These are phyloP conservation scores for Bocquillonia castaneifolia DNA, from an alignment of 441 rosid species.

Conservation along the genomic window DNA sequence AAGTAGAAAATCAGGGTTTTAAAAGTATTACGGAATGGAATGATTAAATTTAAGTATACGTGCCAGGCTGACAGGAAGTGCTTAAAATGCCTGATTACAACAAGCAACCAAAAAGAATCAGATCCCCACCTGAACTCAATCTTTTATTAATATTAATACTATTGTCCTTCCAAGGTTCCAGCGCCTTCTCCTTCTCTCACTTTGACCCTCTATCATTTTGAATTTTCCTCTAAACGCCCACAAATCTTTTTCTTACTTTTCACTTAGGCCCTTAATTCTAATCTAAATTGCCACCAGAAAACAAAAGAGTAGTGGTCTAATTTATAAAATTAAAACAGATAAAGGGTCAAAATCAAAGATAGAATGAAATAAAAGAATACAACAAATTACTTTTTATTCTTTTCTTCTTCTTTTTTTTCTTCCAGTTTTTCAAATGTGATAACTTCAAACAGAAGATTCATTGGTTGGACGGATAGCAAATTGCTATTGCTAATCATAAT, in stretches of 20 bases:
- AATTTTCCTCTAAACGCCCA: not conserved
- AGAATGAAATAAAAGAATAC: conserved; percentile 6
- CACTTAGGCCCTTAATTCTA: not conserved
- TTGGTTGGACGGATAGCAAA: not conserved
- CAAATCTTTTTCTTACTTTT: not conserved
- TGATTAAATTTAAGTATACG: no score
- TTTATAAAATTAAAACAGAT: not conserved
- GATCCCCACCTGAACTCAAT: not conserved
- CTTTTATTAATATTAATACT: not conserved
- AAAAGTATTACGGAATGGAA: not conserved
- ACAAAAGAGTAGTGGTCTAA: not conserved
- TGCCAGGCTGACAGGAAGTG: conserved; percentile 2
- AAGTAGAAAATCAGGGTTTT: not conserved
- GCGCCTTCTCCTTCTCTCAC: not conserved
- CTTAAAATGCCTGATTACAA: not conserved
- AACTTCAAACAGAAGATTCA: not conserved
- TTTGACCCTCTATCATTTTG: not conserved
- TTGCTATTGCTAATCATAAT: not conserved
- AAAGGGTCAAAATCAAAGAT: not conserved
- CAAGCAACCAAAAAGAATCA: conserved; percentile 11
- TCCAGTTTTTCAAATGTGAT: not conserved
- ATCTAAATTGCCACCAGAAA: not conserved
- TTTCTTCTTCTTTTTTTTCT: not conserved
- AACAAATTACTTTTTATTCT: not conserved
- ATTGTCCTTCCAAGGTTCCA: not conserved